A percentile compares a stretch with the other conserved stretches of the same genome.
Evolutionary conservation across 2,329 filamentous ascomycete genomes (phyloP).

Genomic region (Alternaria burnsii): DNA sequence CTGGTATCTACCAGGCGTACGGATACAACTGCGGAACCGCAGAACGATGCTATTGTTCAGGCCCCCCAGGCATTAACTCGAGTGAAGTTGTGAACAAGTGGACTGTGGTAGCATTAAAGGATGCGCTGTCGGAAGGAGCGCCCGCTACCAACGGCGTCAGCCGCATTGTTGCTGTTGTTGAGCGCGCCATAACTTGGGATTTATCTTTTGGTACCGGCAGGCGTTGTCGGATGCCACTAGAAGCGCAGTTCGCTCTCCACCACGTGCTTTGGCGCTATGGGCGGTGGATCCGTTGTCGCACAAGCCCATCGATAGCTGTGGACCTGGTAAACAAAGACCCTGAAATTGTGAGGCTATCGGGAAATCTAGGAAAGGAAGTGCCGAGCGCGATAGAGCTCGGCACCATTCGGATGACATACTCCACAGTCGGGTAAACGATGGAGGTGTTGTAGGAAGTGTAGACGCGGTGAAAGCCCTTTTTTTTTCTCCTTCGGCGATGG

Average conservation of each 20-base stretch:
- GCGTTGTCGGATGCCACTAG: conserved; percentile 28
- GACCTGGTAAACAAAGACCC: conserved; percentile 29
- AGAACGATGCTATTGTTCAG: background rate
- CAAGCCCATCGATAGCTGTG: conserved; percentile 21
- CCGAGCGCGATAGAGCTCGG: conserved; percentile 16
- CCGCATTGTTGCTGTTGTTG: conserved; percentile 16
- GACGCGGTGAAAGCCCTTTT: conserved; percentile 2
- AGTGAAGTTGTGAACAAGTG: background rate
- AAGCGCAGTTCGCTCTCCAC: conserved; percentile 19
- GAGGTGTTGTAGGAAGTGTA: conserved; percentile 2
- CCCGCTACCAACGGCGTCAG: conserved; percentile 1
- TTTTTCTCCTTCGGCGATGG: background rate
- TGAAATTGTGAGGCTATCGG: conserved; percentile 32
- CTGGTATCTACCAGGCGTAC: conserved; percentile 2
- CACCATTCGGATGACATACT: conserved; percentile 24
- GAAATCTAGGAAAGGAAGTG: conserved; percentile 33
- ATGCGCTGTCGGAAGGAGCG: background rate
- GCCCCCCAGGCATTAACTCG: background rate
- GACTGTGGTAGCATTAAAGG: background rate
- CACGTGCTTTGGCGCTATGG: conserved; percentile 29
- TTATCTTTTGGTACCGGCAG: conserved; percentile 11
- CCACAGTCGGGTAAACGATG: conserved; percentile 24
- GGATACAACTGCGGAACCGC: conserved; percentile 12
- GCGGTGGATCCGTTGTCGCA: conserved; percentile 25
- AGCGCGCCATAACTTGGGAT: conserved; percentile 7